phyloP scores from a whole-genome alignment of 495 filamentous ascomycete species.

The Penicilliopsis zonata region DNA sequence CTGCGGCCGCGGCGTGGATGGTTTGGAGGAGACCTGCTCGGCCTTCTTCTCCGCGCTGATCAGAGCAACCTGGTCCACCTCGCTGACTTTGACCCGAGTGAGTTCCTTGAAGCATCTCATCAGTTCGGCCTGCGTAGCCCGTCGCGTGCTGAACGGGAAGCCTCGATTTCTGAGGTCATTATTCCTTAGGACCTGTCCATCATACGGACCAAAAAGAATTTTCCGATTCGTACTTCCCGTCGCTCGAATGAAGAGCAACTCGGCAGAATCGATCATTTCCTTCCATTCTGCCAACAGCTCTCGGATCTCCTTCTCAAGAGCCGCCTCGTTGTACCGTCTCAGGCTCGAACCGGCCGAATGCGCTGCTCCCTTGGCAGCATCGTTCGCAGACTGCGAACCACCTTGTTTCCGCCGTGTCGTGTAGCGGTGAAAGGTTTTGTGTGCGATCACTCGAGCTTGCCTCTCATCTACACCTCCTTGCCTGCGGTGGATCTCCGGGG shows the following conservation, averaged over 20 bases:
- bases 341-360: slow-evolving; percentile 87
- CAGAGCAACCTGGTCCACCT: slow-evolving; percentile 51
- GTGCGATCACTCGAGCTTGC: slow-evolving; percentile 75
- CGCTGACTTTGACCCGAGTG: slow-evolving; percentile 73
- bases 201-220: slow-evolving; percentile 83
- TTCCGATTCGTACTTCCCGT: slow-evolving; percentile 74
- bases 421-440: slow-evolving; percentile 97
- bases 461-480: slow-evolving; percentile 59
- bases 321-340: slow-evolving; percentile 87
- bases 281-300: slow-evolving; percentile 72
- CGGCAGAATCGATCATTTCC: slow-evolving; percentile 64
- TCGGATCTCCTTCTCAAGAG: slow-evolving; percentile 72
- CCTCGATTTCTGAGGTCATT: slow-evolving; percentile 78
- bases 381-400: slow-evolving; percentile 85
- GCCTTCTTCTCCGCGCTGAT: slow-evolving; percentile 30
- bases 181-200: slow-evolving; percentile 67
- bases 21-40: slow-evolving; percentile 19
- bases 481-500: slow-evolving; percentile 64
- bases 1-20: slow-evolving; percentile 29
- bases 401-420: slow-evolving; percentile 94
- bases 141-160: slow-evolving; percentile 90
- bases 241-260: slow-evolving; percentile 80
- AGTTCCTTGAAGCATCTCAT: slow-evolving; percentile 89
- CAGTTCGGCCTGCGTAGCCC: slow-evolving; percentile 87
- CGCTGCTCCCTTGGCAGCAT: slow-evolving; percentile 78